Conservation (phyloP, 1,284 basidiomycete genomes). For the Lentinula novae-zelandiae region DNA sequence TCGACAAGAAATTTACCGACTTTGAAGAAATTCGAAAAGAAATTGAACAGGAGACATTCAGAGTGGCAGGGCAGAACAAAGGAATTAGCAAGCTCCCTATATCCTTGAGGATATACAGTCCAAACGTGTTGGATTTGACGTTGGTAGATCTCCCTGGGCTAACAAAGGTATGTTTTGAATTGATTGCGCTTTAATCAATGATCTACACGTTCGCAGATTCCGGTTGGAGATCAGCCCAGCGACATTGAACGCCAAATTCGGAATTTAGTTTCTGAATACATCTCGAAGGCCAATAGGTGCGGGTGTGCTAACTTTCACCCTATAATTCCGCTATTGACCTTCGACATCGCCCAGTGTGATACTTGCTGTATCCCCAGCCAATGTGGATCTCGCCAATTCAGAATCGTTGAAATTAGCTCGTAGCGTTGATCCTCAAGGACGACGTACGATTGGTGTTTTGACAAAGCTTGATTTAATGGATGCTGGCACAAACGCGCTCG, state of each 20-base stretch:
- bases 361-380: conserved; percentile 93
- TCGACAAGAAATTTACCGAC: conserved; percentile 95
- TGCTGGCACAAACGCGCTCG: conserved; percentile 94
- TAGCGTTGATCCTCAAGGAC: conserved; percentile 91
- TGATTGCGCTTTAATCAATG: neutral
- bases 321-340: neutral
- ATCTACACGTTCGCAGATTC: conserved; percentile 52
- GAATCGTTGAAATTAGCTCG: conserved; percentile 96
- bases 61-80: conserved; percentile 99
- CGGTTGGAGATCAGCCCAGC: conserved; percentile 86
- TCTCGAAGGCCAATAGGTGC: conserved; percentile 94
- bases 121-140: conserved; percentile 92
- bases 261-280: conserved; percentile 90
- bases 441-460: conserved; percentile 93
- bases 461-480: conserved; percentile 99
- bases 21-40: conserved; percentile 93
- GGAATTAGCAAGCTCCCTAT: conserved; percentile 96
- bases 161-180: conserved; percentile 69
- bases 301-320: conserved; percentile 19
- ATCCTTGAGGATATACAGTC: conserved; percentile 91
- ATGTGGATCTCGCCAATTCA: conserved; percentile 98
- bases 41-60: conserved; percentile 97
- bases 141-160: conserved; percentile 95
- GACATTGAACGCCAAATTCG: conserved; percentile 98
- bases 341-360: conserved; percentile 66